Conservation (phyloP, 148 eudicot genomes). For the Limonium bicolor region DNA sequence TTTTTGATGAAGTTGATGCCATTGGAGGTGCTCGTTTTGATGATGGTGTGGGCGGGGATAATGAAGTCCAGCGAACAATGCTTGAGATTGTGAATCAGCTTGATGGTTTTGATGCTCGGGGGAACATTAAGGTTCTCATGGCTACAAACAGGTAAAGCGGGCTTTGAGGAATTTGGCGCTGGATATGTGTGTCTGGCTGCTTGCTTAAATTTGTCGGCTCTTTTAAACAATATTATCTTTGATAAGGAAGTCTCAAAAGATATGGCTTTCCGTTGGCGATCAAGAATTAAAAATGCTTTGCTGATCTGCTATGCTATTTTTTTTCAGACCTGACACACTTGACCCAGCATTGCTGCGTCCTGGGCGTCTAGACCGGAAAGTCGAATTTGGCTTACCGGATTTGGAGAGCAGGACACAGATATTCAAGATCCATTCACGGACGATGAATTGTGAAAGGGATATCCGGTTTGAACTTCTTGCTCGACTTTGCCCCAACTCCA, state of each 20-base stretch:
- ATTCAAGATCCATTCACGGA: slow-evolving; percentile 82
- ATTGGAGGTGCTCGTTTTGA: slow-evolving; percentile 91
- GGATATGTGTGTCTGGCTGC: too few relatives aligned
- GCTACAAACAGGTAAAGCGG: slow-evolving; percentile 70
- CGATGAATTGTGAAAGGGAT: slow-evolving; percentile 93
- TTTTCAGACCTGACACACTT: slow-evolving; percentile 78
- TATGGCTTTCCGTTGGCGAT: too few relatives aligned
- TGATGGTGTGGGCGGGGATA: slow-evolving; percentile 88
- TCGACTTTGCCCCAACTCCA: slow-evolving; percentile 93
- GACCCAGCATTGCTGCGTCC: slow-evolving; percentile 92
- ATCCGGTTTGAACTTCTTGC: slow-evolving; percentile 89
- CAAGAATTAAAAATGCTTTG: too few relatives aligned
- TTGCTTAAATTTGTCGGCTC: too few relatives aligned
- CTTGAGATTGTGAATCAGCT: slow-evolving; percentile 98
- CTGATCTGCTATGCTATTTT: too few relatives aligned
- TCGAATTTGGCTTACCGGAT: slow-evolving; percentile 92
- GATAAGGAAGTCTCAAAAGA: too few relatives aligned
- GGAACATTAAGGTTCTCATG: slow-evolving; percentile 94
- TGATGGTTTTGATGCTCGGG: slow-evolving; percentile 94
- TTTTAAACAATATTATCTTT: too few relatives aligned
- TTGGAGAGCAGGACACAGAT: slow-evolving; percentile 81
- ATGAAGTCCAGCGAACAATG: slow-evolving; percentile 95
- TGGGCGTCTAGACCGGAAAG: slow-evolving; percentile 83
- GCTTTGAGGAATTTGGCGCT: too few relatives aligned
- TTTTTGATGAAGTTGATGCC: slow-evolving; percentile 91